Evolutionary conservation across 768 basidiomycete genomes (phyloP).

Genomic region (Leucocoprinus leucothites): DNA sequence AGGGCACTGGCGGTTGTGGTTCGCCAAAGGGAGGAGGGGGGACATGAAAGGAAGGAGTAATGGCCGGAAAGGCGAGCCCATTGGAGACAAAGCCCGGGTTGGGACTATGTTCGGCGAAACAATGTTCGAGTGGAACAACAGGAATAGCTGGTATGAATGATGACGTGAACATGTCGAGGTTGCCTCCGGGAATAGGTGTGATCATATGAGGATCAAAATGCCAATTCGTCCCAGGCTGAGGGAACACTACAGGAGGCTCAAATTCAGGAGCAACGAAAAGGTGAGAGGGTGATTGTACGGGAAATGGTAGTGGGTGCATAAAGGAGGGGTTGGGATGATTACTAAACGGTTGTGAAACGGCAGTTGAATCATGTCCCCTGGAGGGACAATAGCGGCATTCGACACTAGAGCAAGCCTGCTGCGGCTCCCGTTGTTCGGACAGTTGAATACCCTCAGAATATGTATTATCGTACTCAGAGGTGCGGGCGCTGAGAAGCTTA

Average conservation of each 20-base stretch:
- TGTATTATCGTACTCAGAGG: background rate
- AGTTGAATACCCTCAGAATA: background rate
- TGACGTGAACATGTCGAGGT: slow-evolving; percentile 9
- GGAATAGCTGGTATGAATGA: slow-evolving; percentile 7
- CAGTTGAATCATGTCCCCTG: slow-evolving; percentile 1
- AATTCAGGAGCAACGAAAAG: slow-evolving; percentile 1
- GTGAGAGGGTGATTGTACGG: background rate
- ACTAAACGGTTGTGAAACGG: background rate
- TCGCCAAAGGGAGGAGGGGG: background rate
- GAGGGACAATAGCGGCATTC: slow-evolving; percentile 14
- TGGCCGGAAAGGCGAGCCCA: background rate
- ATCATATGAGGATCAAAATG: slow-evolving; percentile 5
- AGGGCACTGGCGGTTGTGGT: background rate
- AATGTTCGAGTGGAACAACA: slow-evolving; percentile 5
- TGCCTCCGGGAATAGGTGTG: background rate
- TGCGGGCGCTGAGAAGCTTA: background rate
- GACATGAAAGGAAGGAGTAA: slow-evolving; percentile 1
- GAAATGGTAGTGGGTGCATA: background rate
- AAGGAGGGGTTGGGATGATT: background rate
- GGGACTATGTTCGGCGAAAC: background rate
- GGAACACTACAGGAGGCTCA: background rate
- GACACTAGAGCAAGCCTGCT: slow-evolving; percentile 8
- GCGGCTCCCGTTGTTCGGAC: background rate
- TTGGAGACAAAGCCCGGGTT: slow-evolving; percentile 2
- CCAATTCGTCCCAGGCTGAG: background rate